Conservation (phyloP, 768 basidiomycete species). For the Lepiota venenata region DNA sequence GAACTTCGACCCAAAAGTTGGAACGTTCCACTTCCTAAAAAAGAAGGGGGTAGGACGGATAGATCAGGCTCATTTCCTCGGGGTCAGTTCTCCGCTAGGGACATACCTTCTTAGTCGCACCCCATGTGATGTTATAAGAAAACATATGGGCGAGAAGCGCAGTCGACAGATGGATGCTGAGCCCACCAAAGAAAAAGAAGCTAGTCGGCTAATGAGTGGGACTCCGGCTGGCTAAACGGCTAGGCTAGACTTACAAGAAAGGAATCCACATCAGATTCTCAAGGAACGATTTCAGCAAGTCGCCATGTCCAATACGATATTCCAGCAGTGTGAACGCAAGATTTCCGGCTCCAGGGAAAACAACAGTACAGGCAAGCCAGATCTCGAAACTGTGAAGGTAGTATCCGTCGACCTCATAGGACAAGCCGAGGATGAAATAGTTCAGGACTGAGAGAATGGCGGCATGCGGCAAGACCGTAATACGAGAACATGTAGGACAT, state of each 20-base stretch:
- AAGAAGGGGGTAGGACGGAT: background rate
- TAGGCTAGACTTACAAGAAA: constrained; percentile 60
- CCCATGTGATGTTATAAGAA: constrained; percentile 78
- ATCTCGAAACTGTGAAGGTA: constrained; percentile 74
- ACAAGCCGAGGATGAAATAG: constrained; percentile 65
- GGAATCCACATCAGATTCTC: constrained; percentile 66
- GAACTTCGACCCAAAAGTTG: constrained; percentile 90
- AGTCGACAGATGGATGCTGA: constrained; percentile 65
- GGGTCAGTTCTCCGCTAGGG: too few species aligned
- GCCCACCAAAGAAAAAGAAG: constrained; percentile 78
- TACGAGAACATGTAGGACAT: constrained; percentile 67
- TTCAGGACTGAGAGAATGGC: constrained; percentile 63
- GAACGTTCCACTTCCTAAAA: constrained; percentile 78
- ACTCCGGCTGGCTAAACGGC: constrained; percentile 1
- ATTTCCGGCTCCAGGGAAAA: constrained; percentile 70
- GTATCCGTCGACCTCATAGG: constrained; percentile 62
- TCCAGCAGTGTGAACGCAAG: constrained; percentile 65
- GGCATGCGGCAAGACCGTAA: constrained; percentile 63
- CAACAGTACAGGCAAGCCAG: constrained; percentile 68
- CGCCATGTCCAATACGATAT: constrained; percentile 60
- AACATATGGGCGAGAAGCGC: constrained; percentile 69
- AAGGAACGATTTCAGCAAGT: constrained; percentile 43
- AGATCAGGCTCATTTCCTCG: background rate
- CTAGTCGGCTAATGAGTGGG: constrained; percentile 27
- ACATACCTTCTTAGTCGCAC: constrained; percentile 63